Base-by-base conservation (phyloP, 2,329 filamentous ascomycete species). In the Basipetospora chlamydospora region DNA sequence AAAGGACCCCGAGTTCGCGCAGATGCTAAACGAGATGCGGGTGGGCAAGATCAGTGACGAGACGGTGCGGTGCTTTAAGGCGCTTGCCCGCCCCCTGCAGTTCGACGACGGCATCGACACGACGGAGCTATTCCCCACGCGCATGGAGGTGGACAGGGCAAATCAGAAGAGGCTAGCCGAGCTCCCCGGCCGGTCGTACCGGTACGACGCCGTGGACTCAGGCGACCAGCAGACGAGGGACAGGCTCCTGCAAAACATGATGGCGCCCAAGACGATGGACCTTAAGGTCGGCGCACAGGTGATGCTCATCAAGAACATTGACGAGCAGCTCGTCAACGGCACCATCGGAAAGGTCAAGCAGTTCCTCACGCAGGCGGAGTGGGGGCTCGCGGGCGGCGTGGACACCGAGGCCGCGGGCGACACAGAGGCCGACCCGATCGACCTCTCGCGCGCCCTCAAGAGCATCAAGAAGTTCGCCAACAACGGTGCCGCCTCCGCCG, bases 281-380 rank as follows among this genome's bases (percentile, higher is more conserved):
- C 60, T 98, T 21, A 96, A 95, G 56, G 79, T 90, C 43, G 84
- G 86, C 8, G 84, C 90, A 0, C 92, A 98, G 53, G 92, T 98
- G 30, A 98, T 98, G 90, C 65, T 98, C n/a, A 95, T 98, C 66
- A 98, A 98, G 57, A 98, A 98, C 48, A 79, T 96, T 60, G 90
- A 98, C 50, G 85, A 94, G 26, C 78, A 74, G 0, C 68, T 98
- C 0, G 90, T 96, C 46, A 98, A 98, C 51, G 90, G 90, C 4
- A 93, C 88, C 0, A 66, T 98, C 8, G 90, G 90, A 17, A 87
- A 81, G 42, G 80, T 98, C 4, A 68, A 79, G 10, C 74, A 70
- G 5, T 93, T 94, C 56, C 87, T 86, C 55, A 64, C 50, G 12
- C 57, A 66, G 42, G 44, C 46, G 10, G 53, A 55, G 10, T 66